Evolutionary conservation across 352 stramenopile species (phyloP), one percentile per base, ranked within the genome.

Genomic region (Poterioochromonas sp.): DNA sequence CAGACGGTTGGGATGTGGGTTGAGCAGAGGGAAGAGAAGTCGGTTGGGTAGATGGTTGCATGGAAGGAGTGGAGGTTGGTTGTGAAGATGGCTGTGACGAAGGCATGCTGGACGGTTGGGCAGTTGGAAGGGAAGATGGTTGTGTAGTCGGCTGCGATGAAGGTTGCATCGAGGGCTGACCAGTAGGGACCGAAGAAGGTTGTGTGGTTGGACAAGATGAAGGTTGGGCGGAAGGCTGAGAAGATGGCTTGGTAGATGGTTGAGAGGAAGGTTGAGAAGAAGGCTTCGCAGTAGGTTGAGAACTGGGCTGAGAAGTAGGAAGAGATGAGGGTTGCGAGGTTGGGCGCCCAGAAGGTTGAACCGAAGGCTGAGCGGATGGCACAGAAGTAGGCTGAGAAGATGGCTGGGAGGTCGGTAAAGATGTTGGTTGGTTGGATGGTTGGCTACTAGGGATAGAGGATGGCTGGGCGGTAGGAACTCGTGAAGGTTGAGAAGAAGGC

Each of bases 41-140:
- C 8, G 63, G 63, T 73, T 73, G 63, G 12, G 63, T 12, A 34
- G 63, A 41, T 32, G 58, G 58, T 68, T 68, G 58, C 5, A 5
- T 40, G 5, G 58, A 68, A 68, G 58, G 58, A 15, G 5, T 5
- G 5, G 58, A 12, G 26, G 58, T 37, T 37, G 58, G 58, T 12
- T 37, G 12, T 18, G 58, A 68, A 68, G 58, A 40, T 11, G 58
- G 58, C 26, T 68, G 58, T 29, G 58, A 8, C 5, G 58, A 40
- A 32, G 58, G 58, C 12, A 37, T 8, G 11, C 26, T 40, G 5
- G 58, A 68, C 5, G 58, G 58, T 35, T 37, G 29, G 29, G 26
- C 12, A 37, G 58, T 68, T 12, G 58, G 58, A 37, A 15, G 26
- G 26, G 26, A 40, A 40, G 58, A 68, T 35, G 58, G 58, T 68